Conservation (phyloP, 177 flowering plant species). For the Telopea speciosissima region DNA sequence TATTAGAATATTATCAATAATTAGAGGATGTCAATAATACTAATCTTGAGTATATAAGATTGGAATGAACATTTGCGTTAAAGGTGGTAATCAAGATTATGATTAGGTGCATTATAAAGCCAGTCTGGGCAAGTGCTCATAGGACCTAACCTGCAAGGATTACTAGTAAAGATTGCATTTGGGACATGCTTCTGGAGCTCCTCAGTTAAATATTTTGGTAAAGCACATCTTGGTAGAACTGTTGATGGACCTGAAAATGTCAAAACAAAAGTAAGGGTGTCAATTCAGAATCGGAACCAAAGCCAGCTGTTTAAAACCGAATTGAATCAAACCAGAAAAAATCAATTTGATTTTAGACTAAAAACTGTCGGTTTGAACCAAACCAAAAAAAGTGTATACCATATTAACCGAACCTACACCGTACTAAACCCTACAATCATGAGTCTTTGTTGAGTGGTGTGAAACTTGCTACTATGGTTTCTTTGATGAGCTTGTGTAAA, state of each 20-base stretch:
- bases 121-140: neutral
- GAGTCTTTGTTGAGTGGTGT: too few species aligned
- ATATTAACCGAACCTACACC: too few species aligned
- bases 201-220: conserved; percentile 77
- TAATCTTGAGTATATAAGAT: too few species aligned
- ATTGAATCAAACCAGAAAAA: too few species aligned
- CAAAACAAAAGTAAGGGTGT: neutral
- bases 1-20: neutral
- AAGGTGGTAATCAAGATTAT: neutral
- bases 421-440: too few species aligned
- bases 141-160: conserved; percentile 82
- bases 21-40: neutral
- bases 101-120: neutral
- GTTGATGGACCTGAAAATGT: conserved; percentile 74
- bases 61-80: neutral
- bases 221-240: conserved; percentile 72
- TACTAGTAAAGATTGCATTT: conserved; percentile 71
- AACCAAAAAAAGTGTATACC: too few species aligned
- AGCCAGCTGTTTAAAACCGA: too few species aligned
- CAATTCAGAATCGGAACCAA: too few species aligned
- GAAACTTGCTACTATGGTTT: too few species aligned
- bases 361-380: too few species aligned
- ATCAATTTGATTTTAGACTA: too few species aligned
- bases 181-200: conserved; percentile 77
- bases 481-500: too few species aligned